These are phyloP conservation scores for Prunus mongolica DNA, from an alignment of 306 rosid genomes.

Conservation along the genomic window DNA sequence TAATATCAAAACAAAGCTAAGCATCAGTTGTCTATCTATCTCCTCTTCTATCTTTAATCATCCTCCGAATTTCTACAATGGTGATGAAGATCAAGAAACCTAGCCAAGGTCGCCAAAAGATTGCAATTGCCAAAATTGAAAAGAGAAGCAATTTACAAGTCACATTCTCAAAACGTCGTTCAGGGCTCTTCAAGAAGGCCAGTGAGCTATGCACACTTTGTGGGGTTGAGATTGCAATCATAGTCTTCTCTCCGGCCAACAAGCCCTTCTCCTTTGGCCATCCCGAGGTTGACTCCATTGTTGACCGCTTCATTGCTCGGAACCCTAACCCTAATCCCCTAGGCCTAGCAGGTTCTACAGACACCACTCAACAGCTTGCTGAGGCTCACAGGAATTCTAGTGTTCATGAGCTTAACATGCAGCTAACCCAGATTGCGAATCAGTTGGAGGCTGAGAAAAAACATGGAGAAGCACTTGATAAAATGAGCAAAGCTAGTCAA, in stretches of 20 bases:
- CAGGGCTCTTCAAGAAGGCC: slow-evolving; percentile 66
- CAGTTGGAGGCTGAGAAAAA: slow-evolving; percentile 54
- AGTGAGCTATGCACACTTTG: slow-evolving; percentile 73
- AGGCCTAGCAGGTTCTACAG: background rate
- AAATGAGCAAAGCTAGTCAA: slow-evolving; percentile 31
- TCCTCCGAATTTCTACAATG: slow-evolving; percentile 21
- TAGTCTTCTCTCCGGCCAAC: slow-evolving; percentile 60
- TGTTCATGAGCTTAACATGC: slow-evolving; percentile 43
- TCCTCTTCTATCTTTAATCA: background rate
- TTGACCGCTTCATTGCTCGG: slow-evolving; percentile 34
- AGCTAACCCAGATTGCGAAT: slow-evolving; percentile 34
- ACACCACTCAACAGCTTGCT: slow-evolving; percentile 9
- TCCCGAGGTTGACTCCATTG: slow-evolving; percentile 47
- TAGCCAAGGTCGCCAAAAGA: slow-evolving; percentile 53
- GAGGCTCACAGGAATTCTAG: slow-evolving; percentile 11
- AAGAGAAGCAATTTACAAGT: slow-evolving; percentile 59
- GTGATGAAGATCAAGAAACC: slow-evolving; percentile 27
- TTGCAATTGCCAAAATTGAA: slow-evolving; percentile 51
- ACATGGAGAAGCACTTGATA: slow-evolving; percentile 43
- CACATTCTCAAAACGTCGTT: slow-evolving; percentile 65
- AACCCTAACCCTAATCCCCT: slow-evolving; percentile 14
- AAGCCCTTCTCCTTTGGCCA: slow-evolving; percentile 72
- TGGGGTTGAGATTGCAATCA: slow-evolving; percentile 53
- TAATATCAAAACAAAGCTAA: background rate
- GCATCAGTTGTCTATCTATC: background rate